These are phyloP conservation scores for Penicillium daleae DNA, from an alignment of 495 filamentous ascomycete genomes.

Conservation along the genomic window DNA sequence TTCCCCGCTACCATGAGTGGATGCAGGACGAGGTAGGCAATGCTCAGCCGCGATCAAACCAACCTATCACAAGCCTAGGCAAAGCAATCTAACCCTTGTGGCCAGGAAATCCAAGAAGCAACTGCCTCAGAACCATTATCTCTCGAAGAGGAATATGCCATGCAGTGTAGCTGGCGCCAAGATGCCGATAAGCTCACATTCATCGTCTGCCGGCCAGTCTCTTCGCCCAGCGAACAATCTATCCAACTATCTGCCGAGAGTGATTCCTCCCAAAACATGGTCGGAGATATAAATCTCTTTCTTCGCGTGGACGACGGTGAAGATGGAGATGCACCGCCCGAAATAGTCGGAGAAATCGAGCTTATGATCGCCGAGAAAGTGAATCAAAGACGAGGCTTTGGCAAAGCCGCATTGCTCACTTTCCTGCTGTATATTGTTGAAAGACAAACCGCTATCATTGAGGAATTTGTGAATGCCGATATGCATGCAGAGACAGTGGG, in stretches of 20 bases:
- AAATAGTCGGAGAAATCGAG: conserved; percentile 75
- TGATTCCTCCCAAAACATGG: conserved; percentile 64
- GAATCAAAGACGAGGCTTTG: conserved; percentile 66
- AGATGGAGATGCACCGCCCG: conserved; percentile 40
- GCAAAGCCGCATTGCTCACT: conserved; percentile 63
- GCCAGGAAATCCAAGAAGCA: conserved; percentile 74
- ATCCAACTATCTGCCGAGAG: conserved; percentile 36
- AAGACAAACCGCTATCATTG: conserved; percentile 54
- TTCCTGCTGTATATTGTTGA: conserved; percentile 68
- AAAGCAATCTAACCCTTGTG: conserved; percentile 6
- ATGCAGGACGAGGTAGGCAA: conserved; percentile 80
- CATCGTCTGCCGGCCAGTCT: conserved; percentile 43
- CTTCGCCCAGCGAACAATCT: not conserved
- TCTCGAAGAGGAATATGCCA: conserved; percentile 78
- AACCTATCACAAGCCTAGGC: not conserved
- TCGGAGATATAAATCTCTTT: conserved; percentile 90
- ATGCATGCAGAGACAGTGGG: conserved; percentile 20
- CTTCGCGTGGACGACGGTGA: conserved; percentile 58
- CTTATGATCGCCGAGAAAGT: conserved; percentile 77
- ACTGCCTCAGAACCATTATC: conserved; percentile 84
- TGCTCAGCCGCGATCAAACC: conserved; percentile 1
- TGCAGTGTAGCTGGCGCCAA: conserved; percentile 80
- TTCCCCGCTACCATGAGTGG: conserved; percentile 82
- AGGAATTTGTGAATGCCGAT: conserved; percentile 56
- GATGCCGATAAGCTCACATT: conserved; percentile 62